Percentiles rank a stretch among this genome's conserved stretches.
phyloP scores from a whole-genome alignment of 768 basidiomycete species.

The Tricholoma sp. region DNA sequence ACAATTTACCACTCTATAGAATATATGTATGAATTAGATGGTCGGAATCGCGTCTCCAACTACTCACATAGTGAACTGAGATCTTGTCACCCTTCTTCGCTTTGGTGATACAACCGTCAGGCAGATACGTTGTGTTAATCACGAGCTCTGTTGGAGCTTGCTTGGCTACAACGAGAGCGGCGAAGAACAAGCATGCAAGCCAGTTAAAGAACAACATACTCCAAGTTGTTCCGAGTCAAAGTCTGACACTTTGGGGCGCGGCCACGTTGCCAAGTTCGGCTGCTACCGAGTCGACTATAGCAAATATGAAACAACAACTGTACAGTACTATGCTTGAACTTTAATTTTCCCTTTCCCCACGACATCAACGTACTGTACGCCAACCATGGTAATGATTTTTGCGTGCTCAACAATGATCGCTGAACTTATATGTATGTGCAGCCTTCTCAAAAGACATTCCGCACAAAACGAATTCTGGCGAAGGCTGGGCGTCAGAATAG shows the following conservation, averaged over 20 bases:
- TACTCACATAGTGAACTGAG: constrained; percentile 70
- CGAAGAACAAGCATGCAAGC: constrained; percentile 44
- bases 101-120: constrained; percentile 49
- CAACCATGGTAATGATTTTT: constrained; percentile 33
- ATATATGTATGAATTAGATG: not conserved
- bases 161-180: constrained; percentile 40
- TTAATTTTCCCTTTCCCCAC: constrained; percentile 25
- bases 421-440: constrained; percentile 26
- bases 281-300: constrained; percentile 2
- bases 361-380: constrained; percentile 31
- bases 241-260: no score
- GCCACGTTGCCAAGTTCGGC: constrained; percentile 5
- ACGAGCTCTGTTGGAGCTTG: constrained; percentile 47
- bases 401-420: not conserved
- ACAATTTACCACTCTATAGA: constrained; percentile 73
- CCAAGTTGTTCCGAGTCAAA: constrained; percentile 6
- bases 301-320: constrained; percentile 22
- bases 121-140: constrained; percentile 58
- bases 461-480: constrained; percentile 94
- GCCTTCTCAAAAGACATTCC: constrained; percentile 99
- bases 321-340: constrained; percentile 28
- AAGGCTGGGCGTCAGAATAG: constrained; percentile 96
- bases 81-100: constrained; percentile 60
- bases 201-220: constrained; percentile 49
- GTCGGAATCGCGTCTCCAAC: not conserved